Evolutionary conservation across 2,329 filamentous ascomycete genomes (phyloP).

Genomic region (Arachnopeziza araneosa): DNA sequence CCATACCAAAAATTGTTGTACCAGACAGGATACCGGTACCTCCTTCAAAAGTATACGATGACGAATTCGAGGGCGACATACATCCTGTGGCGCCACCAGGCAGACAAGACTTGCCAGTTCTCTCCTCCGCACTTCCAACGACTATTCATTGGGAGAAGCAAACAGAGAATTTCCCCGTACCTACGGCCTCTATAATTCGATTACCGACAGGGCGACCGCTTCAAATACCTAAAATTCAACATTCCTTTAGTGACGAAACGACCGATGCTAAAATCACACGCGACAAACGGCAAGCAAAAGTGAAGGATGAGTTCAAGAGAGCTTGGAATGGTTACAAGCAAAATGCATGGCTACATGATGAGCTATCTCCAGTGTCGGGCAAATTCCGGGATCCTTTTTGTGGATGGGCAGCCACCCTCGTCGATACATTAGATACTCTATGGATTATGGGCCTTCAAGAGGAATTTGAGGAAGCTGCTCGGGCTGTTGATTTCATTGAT

Average conservation of each 20-base stretch:
- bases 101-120: slow-evolving; percentile 20
- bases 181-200: slow-evolving; percentile 62
- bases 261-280: slow-evolving; percentile 55
- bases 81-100: slow-evolving; percentile 26
- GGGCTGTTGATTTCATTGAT: slow-evolving; percentile 67
- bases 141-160: slow-evolving; percentile 67
- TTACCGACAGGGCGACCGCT: slow-evolving; percentile 69
- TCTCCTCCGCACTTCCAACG: slow-evolving; percentile 13
- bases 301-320: slow-evolving; percentile 70
- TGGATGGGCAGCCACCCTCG: slow-evolving; percentile 82
- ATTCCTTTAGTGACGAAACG: slow-evolving; percentile 62
- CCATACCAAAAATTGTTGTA: slow-evolving; percentile 20
- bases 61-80: slow-evolving; percentile 14
- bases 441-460: slow-evolving; percentile 79
- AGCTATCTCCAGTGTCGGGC: slow-evolving; percentile 68
- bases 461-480: slow-evolving; percentile 74
- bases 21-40: slow-evolving; percentile 21
- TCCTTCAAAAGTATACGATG: slow-evolving; percentile 14
- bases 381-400: slow-evolving; percentile 75
- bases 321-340: slow-evolving; percentile 80
- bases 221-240: slow-evolving; percentile 71
- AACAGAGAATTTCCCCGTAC: slow-evolving; percentile 72
- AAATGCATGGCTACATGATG: slow-evolving; percentile 80
- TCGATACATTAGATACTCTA: slow-evolving; percentile 76
- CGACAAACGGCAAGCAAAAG: slow-evolving; percentile 54